These are phyloP conservation scores for Calonectria crousiana DNA, from an alignment of 2,329 filamentous ascomycete species.

Conservation along the genomic window DNA sequence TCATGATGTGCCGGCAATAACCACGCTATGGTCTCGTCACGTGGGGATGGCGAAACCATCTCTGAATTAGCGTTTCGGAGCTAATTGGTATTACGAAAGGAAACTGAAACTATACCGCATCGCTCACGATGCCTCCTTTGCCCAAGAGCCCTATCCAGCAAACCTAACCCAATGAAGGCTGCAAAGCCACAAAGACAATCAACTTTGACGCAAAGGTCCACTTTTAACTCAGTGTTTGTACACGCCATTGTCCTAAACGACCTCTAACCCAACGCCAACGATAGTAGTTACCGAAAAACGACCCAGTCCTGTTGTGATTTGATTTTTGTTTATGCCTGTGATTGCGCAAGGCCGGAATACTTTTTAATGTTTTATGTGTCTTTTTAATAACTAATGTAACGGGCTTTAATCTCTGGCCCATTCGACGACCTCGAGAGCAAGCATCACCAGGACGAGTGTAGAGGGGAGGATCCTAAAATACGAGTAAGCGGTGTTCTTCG, in stretches of 20 bases:
- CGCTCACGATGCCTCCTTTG: constrained; percentile 5
- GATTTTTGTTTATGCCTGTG: not conserved
- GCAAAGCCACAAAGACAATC: not conserved
- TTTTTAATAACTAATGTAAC: not conserved
- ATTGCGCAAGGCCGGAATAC: not conserved
- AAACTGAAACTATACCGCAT: not conserved
- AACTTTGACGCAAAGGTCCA: not conserved
- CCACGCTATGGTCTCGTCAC: not conserved
- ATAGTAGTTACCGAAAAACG: not conserved
- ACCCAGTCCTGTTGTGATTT: not conserved
- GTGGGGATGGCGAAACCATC: not conserved
- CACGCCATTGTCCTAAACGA: not conserved
- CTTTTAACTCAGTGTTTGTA: not conserved
- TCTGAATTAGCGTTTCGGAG: not conserved
- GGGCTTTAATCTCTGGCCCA: constrained; percentile 71
- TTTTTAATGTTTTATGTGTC: not conserved
- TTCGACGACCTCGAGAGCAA: constrained; percentile 91
- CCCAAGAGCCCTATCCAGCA: not conserved
- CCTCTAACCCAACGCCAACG: constrained; percentile 20
- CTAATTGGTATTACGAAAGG: constrained; percentile 6
- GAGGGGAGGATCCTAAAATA: constrained; percentile 85
- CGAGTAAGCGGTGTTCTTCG: constrained; percentile 43
- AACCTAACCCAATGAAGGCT: not conserved
- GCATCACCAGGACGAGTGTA: constrained; percentile 89
- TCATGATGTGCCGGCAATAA: not conserved